Evolutionary conservation across 139 green algal genomes (phyloP).

Genomic region (Penium margaritaceum): DNA sequence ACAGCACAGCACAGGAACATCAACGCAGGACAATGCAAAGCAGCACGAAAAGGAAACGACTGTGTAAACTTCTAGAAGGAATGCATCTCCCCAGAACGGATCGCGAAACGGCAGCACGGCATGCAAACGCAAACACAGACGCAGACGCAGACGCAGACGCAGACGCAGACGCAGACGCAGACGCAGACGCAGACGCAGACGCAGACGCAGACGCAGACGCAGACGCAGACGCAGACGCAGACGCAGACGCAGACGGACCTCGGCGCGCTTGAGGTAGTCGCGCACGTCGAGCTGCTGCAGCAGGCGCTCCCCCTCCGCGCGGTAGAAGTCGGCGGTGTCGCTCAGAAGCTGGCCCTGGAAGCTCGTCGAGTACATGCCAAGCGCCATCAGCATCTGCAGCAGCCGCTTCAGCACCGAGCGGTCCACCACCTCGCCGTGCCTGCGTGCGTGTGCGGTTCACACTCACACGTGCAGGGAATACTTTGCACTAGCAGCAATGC

Average conservation of each 20-base stretch:
- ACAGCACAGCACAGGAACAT: too few relatives aligned
- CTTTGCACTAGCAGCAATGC: neutral
- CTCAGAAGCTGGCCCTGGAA: slow-evolving; percentile 53
- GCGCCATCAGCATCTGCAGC: slow-evolving; percentile 60
- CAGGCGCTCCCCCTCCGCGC: slow-evolving; percentile 58
- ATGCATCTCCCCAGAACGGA: neutral
- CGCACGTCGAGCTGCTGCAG: slow-evolving; percentile 64
- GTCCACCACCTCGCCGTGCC: slow-evolving; percentile 53
- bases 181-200: neutral
- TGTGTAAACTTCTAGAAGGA: neutral
- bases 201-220: neutral
- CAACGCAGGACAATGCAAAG: too few relatives aligned
- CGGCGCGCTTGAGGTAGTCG: slow-evolving; percentile 81
- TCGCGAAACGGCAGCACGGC: too few relatives aligned
- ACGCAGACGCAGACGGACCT: slow-evolving; percentile 52
- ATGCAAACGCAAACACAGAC: neutral
- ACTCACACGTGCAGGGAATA: neutral
- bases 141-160: neutral
- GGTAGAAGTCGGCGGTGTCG: slow-evolving; percentile 47
- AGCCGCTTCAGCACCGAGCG: slow-evolving; percentile 65
- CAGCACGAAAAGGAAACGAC: too few relatives aligned
- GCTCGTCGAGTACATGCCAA: slow-evolving; percentile 45
- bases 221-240: neutral
- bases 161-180: neutral
- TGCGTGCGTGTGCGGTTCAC: neutral